A percentile compares a stretch with the other conserved stretches of the same genome.
phyloP scores from a whole-genome alignment of 2,329 filamentous ascomycete species.

The Colletotrichum phormii region DNA sequence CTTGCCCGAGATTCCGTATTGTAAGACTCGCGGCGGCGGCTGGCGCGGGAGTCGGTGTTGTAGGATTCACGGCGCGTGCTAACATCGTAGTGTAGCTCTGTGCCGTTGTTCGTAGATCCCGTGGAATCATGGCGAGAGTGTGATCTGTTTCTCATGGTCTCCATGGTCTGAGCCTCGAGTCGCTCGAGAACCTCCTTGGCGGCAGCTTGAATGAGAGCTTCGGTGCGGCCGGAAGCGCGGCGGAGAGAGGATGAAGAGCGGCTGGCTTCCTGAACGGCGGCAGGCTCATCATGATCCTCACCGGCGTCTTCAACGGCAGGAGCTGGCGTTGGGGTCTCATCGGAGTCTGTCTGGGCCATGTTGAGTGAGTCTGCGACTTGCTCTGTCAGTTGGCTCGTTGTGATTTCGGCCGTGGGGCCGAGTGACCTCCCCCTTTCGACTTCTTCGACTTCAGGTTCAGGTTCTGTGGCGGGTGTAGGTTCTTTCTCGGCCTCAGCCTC shows the following conservation, averaged over 20 bases:
- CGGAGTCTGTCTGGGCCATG: background rate
- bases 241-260: constrained; percentile 43
- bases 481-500: background rate
- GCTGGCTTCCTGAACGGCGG: constrained; percentile 15
- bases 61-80: constrained; percentile 25
- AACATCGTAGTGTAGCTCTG: constrained; percentile 43
- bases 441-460: background rate
- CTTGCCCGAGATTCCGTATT: constrained; percentile 12
- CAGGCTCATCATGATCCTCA: background rate
- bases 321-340: background rate
- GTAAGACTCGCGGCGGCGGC: constrained; percentile 17
- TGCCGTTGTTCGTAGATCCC: constrained; percentile 43
- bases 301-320: background rate
- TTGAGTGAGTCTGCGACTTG: constrained; percentile 8
- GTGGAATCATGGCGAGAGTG: constrained; percentile 20
- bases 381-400: background rate
- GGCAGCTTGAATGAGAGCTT: constrained; percentile 65
- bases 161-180: constrained; percentile 52
- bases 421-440: background rate
- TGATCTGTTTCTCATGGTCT: constrained; percentile 41
- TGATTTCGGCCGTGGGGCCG: constrained; percentile 3
- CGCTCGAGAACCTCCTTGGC: constrained; percentile 63
- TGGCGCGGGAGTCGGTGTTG: constrained; percentile 21
- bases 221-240: constrained; percentile 57
- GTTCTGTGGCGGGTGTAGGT: background rate